Evolutionary conservation across 2,329 filamentous ascomycete genomes (phyloP), one percentile per base, ranked within the genome.

Genomic region (Alternaria sp.): DNA sequence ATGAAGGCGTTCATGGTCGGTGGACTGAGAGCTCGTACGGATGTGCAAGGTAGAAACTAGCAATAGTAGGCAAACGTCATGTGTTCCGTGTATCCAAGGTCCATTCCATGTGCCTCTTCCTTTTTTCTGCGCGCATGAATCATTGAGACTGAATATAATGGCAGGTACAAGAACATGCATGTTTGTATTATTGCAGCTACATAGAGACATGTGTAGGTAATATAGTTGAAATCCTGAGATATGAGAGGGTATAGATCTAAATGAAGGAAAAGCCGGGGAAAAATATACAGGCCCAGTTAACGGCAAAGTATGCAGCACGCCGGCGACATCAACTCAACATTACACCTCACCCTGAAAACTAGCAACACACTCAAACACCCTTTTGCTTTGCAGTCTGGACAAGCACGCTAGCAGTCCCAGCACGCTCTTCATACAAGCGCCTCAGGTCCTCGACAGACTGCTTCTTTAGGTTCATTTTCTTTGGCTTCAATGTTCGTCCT

Each of bases 391-490:
- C 63, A 18, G 68, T 66, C 33, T 70, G 66, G 18, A 70, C 63
- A 41, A 81, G 64, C 28, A 67, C 73, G 61, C 71, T 73, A 45
- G 76, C 82, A 14, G 82, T 81, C 3, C 77, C 80, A 8, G 79
- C 81, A 47, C 83, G 71, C 68, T 85, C 83, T 68, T 85, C 84
- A 63, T 84, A 85, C 57, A 85, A 68, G 65, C 80, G 71, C 58
- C 83, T 73, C 63, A 85, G 65, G 71, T 85, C 82, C 49, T 85
- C 83, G 5, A 85, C 84, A 18, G 78, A 81, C 50, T 79, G 74
- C 66, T 84, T 83, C 66, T 80, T 81, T 45, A 84, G 46, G 45
- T 82, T 80, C 33, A 84, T 68, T 58, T 75, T 82, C n/a, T 66
- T 68, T 4, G 57, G 76, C 64, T 41, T 80, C 70, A 76, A 61